Base-by-base conservation (phyloP, 2,329 filamentous ascomycete species). In the Didymella lethalis region DNA sequence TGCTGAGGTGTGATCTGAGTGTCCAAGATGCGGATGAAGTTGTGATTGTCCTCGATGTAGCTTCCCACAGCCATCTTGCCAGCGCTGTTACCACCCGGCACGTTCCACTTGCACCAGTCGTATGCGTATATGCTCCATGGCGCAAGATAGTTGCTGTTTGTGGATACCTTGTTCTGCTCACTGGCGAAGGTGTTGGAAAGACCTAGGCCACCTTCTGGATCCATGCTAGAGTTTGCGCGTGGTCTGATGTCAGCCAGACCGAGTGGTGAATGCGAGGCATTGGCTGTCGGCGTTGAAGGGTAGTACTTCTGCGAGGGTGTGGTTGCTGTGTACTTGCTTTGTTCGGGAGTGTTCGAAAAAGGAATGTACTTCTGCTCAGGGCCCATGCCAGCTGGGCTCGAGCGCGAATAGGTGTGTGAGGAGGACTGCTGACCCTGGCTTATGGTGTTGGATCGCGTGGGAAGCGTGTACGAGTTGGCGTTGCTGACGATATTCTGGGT, bases 81-180 rank as follows among this genome's bases (percentile, higher is more conserved):
- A 3, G 92, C 92, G 62, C 91, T 89, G 66, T 88, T 78, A 32
- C 76, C 76, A 34, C 81, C 81, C 40, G 92, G 87, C 2, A 94
- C 88, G 16, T 91, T 88, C 94, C 95, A 99, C 79, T 99, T 99
- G 82, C 95, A 99, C 95, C 95, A 99, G 80, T 99, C 95, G 71
- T 96, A 94, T 12, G 95, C 94, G 77, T 98, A 99, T 54, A 96
- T 89, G 14, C 93, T 90, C 92, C 95, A 99, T 0, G 94, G 93
- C 4, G 94, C 93, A 63, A 96, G 81, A 74, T 97, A 97, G 76
- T 94, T 97, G 82, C 92, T 96, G 64, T 94, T 96, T 6, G 74
- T 91, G 78, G 74, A 89, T 62, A 86, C 75, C 73, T 86, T 86
- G 63, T 87, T 86, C 50, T 87, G 82, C 71, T 93, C 90, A 73